Conservation (phyloP, 495 filamentous ascomycete genomes). For the Ramalina intermedia region DNA sequence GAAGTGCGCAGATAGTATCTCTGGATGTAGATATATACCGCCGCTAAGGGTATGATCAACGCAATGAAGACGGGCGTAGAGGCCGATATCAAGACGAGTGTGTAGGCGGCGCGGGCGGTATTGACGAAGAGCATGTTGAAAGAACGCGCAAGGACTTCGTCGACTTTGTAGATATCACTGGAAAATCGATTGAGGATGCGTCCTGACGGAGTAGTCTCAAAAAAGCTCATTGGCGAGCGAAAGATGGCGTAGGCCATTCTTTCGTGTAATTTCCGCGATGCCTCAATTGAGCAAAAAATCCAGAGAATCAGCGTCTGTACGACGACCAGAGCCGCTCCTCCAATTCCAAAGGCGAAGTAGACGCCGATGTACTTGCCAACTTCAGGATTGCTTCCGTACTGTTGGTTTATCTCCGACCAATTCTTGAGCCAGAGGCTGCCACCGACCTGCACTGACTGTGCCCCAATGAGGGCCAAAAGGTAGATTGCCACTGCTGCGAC, state of each 20-base stretch:
- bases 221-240: conserved; percentile 96
- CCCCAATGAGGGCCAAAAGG: conserved; percentile 55
- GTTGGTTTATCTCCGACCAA: conserved; percentile 71
- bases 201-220: conserved; percentile 95
- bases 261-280: conserved; percentile 91
- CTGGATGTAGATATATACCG: conserved; percentile 84
- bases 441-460: conserved; percentile 66
- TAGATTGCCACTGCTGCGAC: conserved; percentile 72
- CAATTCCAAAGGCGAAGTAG: conserved; percentile 87
- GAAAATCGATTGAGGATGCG: conserved; percentile 95
- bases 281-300: conserved; percentile 99
- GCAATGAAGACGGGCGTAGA: conserved; percentile 70
- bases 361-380: conserved; percentile 86
- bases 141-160: conserved; percentile 83
- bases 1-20: conserved; percentile 95
- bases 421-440: conserved; percentile 87
- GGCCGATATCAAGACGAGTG: conserved; percentile 67
- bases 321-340: conserved; percentile 73
- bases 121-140: conserved; percentile 95
- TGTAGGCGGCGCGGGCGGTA: conserved; percentile 69
- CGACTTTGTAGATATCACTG: conserved; percentile 89
- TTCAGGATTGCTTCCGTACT: conserved; percentile 49
- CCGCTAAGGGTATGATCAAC: conserved; percentile 66
- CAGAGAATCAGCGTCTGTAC: conserved; percentile 89
- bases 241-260: conserved; percentile 98